A percentile compares a stretch with the other conserved stretches of the same genome.
Evolutionary conservation across 2,329 filamentous ascomycete genomes (phyloP).

Genomic region (Claviceps maximensis): DNA sequence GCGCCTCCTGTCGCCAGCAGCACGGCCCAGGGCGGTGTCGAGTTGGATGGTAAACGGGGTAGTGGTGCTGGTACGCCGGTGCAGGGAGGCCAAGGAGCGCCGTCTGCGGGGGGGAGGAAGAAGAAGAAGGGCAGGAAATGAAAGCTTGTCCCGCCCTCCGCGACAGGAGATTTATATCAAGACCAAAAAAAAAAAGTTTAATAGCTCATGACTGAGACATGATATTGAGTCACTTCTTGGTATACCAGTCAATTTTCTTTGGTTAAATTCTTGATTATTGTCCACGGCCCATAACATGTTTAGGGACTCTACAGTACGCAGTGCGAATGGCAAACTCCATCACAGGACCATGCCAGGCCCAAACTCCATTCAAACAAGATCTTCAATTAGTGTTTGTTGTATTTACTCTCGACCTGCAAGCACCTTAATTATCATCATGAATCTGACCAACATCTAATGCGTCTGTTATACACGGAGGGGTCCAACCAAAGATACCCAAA

Average conservation of each 20-base stretch:
- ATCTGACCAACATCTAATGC: conserved; percentile 7
- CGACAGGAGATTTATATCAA: no score
- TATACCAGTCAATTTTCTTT: neutral
- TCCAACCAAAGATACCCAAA: conserved; percentile 5
- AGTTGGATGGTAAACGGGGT: conserved; percentile 19
- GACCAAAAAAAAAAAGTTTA: no score
- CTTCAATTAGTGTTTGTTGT: neutral
- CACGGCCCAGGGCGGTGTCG: neutral
- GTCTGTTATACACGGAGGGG: neutral
- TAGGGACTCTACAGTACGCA: neutral
- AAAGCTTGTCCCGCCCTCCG: neutral
- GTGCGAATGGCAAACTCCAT: neutral
- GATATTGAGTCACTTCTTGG: neutral
- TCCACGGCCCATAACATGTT: neutral
- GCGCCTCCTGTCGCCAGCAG: conserved; percentile 14
- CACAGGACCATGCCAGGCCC: neutral
- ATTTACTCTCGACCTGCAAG: neutral
- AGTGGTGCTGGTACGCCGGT: conserved; percentile 15
- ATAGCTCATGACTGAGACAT: neutral
- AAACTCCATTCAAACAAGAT: neutral
- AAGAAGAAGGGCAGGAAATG: conserved; percentile 61
- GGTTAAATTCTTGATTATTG: neutral
- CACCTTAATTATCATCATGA: conserved; percentile 6
- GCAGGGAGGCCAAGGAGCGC: conserved; percentile 12
- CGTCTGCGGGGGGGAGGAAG: conserved; percentile 39